Base-by-base conservation (phyloP, 768 basidiomycete species). In the Austroboletus festivus region DNA sequence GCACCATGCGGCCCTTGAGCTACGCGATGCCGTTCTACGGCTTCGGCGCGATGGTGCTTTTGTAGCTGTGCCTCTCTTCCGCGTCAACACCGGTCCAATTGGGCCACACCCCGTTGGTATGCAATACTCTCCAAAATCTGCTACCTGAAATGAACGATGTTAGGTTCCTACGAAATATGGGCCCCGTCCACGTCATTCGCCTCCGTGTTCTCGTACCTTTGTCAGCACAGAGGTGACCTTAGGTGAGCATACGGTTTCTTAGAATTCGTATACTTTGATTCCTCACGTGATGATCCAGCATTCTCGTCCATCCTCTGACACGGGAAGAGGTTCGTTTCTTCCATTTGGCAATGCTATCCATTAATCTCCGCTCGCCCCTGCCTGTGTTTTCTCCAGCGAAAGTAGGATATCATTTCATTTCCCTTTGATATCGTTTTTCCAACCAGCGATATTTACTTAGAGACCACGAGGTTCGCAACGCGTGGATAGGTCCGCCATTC, bases 101-200 rank as follows among this genome's bases (percentile, higher is more conserved):
- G 86, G 88, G 0, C 86, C 87, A 15, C 88, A 90, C 68, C 87
- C 87, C 4, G 78, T 81, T 43, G 88, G 87, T 83, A 51, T 58
- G 82, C 63, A n/a, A 10, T 13, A 35, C 34, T 35, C 16, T 35
- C 15, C 5, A 5, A 34, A 7, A 8, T 7, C 21, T 5, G 18
- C 9, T 21, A 18, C 13, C 16, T 26, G 12, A 38, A 31, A 9
- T 12, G 12, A 9, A 38, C 19, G n/a, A 45, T 18, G 5, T 38
- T 12, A 87, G 88, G 88, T 4, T 89, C 86, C 0, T 89, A 88
- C 57, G 88, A 89, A 57, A 82, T 89, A 18, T 90, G 88, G 88
- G 82, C 76, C 21, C 88, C 88, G 1, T 73, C 79, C 0, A 83
- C 87, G 54, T 85, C 86, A 2, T 90, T 90, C 58, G 68, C 77